phyloP scores from a whole-genome alignment of 768 basidiomycete species.

The Pisolithus tinctorius region DNA sequence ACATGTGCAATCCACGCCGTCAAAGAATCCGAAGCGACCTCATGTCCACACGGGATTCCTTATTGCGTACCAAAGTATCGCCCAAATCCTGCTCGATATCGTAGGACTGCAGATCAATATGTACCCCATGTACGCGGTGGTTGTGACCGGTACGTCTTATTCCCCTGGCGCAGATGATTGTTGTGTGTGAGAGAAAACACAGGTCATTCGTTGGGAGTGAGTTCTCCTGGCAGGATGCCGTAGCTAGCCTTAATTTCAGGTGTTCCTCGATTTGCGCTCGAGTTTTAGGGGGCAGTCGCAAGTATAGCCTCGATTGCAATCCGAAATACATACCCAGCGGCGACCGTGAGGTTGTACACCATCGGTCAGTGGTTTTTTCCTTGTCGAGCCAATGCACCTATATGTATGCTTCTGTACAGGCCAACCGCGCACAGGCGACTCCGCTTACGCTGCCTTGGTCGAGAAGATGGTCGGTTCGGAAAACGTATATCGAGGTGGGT shows the following conservation, averaged over 20 bases:
- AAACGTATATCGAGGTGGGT: constrained; percentile 38
- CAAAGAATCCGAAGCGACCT: constrained; percentile 6
- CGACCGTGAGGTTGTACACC: constrained; percentile 32
- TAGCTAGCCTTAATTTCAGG: background rate
- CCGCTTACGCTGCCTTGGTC: constrained; percentile 33
- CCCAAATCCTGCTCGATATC: constrained; percentile 19
- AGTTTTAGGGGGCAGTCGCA: constrained; percentile 31
- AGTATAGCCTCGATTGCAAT: constrained; percentile 32
- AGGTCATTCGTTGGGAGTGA: constrained; percentile 38
- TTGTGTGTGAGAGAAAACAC: background rate
- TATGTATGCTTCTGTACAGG: constrained; percentile 24
- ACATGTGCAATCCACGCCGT: background rate
- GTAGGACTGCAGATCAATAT: constrained; percentile 25
- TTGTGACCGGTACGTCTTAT: constrained; percentile 23
- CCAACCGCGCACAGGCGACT: constrained; percentile 44
- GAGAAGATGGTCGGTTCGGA: constrained; percentile 30
- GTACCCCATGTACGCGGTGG: constrained; percentile 29
- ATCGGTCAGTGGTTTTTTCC: constrained; percentile 30
- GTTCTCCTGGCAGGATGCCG: background rate
- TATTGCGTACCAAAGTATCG: constrained; percentile 30
- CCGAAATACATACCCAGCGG: constrained; percentile 22
- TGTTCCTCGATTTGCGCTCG: background rate
- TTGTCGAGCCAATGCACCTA: background rate
- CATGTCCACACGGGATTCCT: constrained; percentile 32
- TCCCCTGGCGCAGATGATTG: too few relatives aligned